Percentiles rank a stretch among this genome's conserved stretches.
These are phyloP conservation scores for Zymoseptoria tritici DNA, from an alignment of 2,329 filamentous ascomycete species.

Conservation along the genomic window DNA sequence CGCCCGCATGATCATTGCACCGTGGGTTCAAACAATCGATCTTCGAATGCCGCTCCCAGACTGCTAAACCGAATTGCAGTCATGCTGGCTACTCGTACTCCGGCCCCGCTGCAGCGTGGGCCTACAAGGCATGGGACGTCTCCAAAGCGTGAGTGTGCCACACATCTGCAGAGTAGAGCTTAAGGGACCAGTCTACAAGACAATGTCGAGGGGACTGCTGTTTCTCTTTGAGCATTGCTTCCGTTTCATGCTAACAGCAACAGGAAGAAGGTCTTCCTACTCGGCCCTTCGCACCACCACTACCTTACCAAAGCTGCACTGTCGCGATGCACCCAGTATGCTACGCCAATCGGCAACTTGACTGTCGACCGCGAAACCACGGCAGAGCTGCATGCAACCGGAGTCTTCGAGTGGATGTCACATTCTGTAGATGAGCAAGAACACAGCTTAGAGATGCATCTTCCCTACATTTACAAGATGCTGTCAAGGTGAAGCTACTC, in stretches of 20 bases:
- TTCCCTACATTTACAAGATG: constrained; percentile 85
- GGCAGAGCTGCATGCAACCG: constrained; percentile 44
- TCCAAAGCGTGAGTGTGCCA: constrained; percentile 53
- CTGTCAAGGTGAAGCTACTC: constrained; percentile 41
- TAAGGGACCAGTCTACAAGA: not conserved
- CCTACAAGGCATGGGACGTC: constrained; percentile 83
- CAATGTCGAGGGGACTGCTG: not conserved
- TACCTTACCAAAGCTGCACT: constrained; percentile 71
- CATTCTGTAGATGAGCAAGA: constrained; percentile 64
- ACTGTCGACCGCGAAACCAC: constrained; percentile 54
- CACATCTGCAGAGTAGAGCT: not conserved
- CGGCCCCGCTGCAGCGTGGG: constrained; percentile 85
- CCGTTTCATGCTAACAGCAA: constrained; percentile 4
- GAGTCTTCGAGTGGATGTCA: constrained; percentile 59
- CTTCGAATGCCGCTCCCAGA: constrained; percentile 22
- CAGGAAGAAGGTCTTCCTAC: constrained; percentile 79
- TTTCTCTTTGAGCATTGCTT: not conserved
- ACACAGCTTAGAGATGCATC: constrained; percentile 94
- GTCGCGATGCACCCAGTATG: constrained; percentile 62
- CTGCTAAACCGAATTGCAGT: constrained; percentile 41
- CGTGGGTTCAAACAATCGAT: constrained; percentile 48
- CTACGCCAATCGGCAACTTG: constrained; percentile 67
- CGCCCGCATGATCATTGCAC: constrained; percentile 82
- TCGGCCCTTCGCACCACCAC: constrained; percentile 87
- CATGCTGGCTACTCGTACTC: constrained; percentile 94